These are phyloP conservation scores for Neurospora sublineolata DNA, from an alignment of 495 filamentous ascomycete species.

Conservation along the genomic window DNA sequence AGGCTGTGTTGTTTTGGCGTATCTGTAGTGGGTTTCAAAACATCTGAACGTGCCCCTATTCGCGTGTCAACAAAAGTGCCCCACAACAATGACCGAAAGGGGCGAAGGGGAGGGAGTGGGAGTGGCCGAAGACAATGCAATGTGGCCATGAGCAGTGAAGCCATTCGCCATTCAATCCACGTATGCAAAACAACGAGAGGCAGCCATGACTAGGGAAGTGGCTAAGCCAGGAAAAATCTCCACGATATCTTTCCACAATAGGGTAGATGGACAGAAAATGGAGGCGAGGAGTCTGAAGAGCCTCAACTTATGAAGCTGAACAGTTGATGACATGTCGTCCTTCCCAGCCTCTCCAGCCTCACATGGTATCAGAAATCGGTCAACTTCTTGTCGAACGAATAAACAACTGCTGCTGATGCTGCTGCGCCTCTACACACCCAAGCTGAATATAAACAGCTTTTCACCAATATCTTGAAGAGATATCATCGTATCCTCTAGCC, in stretches of 20 bases:
- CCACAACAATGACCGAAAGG: neutral
- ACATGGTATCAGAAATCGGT: neutral
- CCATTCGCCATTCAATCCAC: neutral
- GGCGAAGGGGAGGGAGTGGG: neutral
- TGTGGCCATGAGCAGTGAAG: neutral
- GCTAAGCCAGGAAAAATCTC: neutral
- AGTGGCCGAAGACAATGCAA: neutral
- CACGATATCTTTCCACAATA: neutral
- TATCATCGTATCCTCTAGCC: neutral
- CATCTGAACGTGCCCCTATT: neutral
- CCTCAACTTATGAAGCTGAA: neutral
- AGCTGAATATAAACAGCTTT: neutral
- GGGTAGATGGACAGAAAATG: neutral
- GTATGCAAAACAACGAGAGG: neutral
- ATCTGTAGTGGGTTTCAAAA: neutral
- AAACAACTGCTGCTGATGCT: neutral
- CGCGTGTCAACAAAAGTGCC: neutral
- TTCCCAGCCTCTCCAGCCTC: neutral
- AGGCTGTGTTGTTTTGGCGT: neutral
- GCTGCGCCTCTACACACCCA: neutral
- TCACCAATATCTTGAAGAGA: neutral
- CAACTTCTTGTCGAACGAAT: neutral
- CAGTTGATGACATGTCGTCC: neutral
- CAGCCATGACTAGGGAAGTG: neutral
- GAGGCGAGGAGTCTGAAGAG: neutral